Conservation (phyloP, 805 yeast genomes). For the Candida piceae region DNA sequence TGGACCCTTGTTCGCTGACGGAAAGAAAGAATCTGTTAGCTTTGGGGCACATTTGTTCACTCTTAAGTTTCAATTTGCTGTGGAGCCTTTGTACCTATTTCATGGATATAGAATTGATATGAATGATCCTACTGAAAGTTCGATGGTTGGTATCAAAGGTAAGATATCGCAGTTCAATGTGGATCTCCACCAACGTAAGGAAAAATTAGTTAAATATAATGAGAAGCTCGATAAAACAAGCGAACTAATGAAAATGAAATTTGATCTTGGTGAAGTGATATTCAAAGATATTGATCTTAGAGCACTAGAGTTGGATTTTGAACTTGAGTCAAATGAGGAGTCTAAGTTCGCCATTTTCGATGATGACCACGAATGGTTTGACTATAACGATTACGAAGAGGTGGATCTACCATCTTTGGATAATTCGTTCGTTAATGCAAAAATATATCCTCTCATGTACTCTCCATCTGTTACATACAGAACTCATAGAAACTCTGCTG, state of each 20-base stretch:
- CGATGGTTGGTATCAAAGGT: slow-evolving; percentile 64
- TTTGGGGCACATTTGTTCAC: slow-evolving; percentile 71
- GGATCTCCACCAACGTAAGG: slow-evolving; percentile 60
- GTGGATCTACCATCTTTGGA: slow-evolving; percentile 39
- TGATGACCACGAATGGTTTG: slow-evolving; percentile 57
- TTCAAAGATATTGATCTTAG: slow-evolving; percentile 56
- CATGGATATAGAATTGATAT: slow-evolving; percentile 57
- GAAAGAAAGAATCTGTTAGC: slow-evolving; percentile 48
- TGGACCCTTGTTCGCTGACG: slow-evolving; percentile 63
- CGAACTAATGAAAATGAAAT: slow-evolving; percentile 52
- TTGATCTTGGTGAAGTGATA: slow-evolving; percentile 56
- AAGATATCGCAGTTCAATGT: slow-evolving; percentile 47
- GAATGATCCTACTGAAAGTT: slow-evolving; percentile 35
- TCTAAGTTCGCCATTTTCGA: slow-evolving; percentile 37
- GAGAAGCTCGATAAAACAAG: slow-evolving; percentile 43
- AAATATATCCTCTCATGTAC: slow-evolving; percentile 57
- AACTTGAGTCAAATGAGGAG: slow-evolving; percentile 3
- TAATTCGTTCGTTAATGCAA: slow-evolving; percentile 35
- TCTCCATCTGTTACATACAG: slow-evolving; percentile 71
- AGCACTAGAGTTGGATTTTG: slow-evolving; percentile 44
- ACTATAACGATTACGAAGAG: slow-evolving; percentile 56
- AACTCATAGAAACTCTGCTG: slow-evolving; percentile 37
- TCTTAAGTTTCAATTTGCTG: slow-evolving; percentile 67
- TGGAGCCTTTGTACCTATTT: slow-evolving; percentile 66
- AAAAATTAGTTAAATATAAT: slow-evolving; percentile 41